Base-by-base conservation (phyloP, 805 yeast species). In the Kuraishia borneana region DNA sequence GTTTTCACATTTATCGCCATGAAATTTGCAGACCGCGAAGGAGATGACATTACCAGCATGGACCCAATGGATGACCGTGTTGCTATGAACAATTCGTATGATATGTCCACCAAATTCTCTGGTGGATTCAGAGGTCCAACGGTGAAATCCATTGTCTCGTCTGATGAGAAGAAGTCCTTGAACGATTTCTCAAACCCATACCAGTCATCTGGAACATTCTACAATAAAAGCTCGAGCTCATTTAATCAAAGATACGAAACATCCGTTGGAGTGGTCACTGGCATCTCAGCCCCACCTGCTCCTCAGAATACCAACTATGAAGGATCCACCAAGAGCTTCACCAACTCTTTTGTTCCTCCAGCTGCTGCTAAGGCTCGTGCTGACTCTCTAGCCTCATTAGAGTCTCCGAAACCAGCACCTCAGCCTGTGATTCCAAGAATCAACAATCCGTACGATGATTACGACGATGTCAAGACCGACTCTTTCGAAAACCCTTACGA, bases 1-100 rank as follows among this genome's bases (percentile, higher is more conserved):
- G 70, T 81, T 5, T 51, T 73, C 28, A 56, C 70, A 21, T 61
- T 70, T 33, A 42, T 71, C 19, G 63, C 23, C 3, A 18, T 31
- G 13, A 21, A 22, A 12, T 13, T 23, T 31, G 23, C 26, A 13
- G 34, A 23, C 21, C 22, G n/a, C 22, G n/a, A 6, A n/a, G 13
- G 28, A 17, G 38, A 34, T 23, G 44, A 39, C 27, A 18, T 41
- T 18, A 41, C 44, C 9, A 35, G 36, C 29, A 37, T 41, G 42
- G 42, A 41, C 21, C 36, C 35, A 16, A 29, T 27, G 5, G 33
- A 17, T 23, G 9, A 20, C 13, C 18, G 30, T 18, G 18, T 21
- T 18, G 27, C 21, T 21, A 17, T n/a, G 26, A 21, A 18, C 10
- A 29, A 20, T 31, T 35, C 31, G n/a, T 14, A 28, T n/a, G 20